Base-by-base conservation (phyloP, 1,284 basidiomycete genomes). In the Cystobasidiaceae sp. region DNA sequence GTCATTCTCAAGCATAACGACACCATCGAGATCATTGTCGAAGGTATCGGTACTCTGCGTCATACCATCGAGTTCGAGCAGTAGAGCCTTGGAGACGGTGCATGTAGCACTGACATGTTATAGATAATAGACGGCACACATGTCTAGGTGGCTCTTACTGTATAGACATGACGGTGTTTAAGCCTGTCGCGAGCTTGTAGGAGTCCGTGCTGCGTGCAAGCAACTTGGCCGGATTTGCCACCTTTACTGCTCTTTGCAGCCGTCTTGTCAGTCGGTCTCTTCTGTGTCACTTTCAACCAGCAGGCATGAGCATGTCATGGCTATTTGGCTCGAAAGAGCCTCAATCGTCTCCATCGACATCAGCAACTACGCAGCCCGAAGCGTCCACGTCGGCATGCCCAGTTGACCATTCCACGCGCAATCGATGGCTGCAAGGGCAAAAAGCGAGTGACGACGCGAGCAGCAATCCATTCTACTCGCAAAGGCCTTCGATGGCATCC, bases 1-100 rank as follows among this genome's bases (percentile, higher is more conserved):
- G 69, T 71, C 2, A 77, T 71, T 64, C 68, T 77, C n/a, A 69
- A 75, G 57, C 52, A 70, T n/a, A 75, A 75, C 11, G 76, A 77
- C 54, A 39, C 63, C 11, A 70, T 77, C 3, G 75, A 76, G 44
- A 67, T 77, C 21, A 65, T 67, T 25, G 74, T 74, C 41, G 72
- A 71, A 17, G 72, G 72, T 7, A 65, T 76, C 25, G 74, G 75
- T 13, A 73, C 67, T 27, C 67, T 76, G 66, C 43, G 52, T 33
- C 61, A 64, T 56, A 55, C 51, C 41, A 64, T 64, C 52, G 43
- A 64, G 43, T 64, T 46, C 37, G 61, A 64, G 37, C 48, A 46
- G 25, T 44, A 21, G 34, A 4, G 19, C 34, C 13, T 4, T 34
- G 34, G 45, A 17, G 15, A 48, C 13, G 11, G 11, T 23, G 13